These are phyloP conservation scores for Fraxinus ornus DNA, from an alignment of 305 asterid genomes.

Conservation along the genomic window DNA sequence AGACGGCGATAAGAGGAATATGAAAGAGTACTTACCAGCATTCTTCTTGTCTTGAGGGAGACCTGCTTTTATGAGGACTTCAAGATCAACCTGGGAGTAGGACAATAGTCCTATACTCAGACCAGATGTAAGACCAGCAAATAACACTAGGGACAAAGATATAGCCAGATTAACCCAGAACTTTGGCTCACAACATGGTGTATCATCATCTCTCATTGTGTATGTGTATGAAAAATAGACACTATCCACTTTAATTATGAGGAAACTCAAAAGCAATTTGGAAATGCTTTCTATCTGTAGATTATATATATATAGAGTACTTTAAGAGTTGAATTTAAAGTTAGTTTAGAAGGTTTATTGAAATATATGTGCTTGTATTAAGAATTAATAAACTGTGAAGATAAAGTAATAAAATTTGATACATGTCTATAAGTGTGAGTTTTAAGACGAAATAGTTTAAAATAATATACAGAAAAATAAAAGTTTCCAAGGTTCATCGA, in stretches of 20 bases:
- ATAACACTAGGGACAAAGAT: constrained; percentile 27
- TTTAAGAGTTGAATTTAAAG: background rate
- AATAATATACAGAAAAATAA: background rate
- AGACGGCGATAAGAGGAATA: background rate
- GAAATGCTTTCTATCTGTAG: no score
- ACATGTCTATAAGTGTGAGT: background rate
- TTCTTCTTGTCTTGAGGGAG: constrained; percentile 32
- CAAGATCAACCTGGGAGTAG: constrained; percentile 40
- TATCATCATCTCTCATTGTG: constrained; percentile 25
- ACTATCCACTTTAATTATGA: background rate
- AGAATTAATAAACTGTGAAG: background rate
- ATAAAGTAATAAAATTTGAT: background rate
- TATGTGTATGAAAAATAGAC: no score
- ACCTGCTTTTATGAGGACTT: constrained; percentile 41
- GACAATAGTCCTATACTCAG: constrained; percentile 42
- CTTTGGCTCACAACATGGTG: constrained; percentile 25
- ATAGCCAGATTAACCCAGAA: constrained; percentile 29
- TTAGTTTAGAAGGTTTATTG: no score
- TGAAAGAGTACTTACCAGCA: constrained; percentile 28
- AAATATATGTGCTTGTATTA: no score
- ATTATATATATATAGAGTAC: no score
- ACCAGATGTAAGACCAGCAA: constrained; percentile 41
- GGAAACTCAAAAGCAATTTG: background rate
- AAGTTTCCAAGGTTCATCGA: background rate
- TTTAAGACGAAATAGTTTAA: background rate